Conservation (phyloP, 2,329 filamentous ascomycete species). For the Dactylellina cionopaga region DNA sequence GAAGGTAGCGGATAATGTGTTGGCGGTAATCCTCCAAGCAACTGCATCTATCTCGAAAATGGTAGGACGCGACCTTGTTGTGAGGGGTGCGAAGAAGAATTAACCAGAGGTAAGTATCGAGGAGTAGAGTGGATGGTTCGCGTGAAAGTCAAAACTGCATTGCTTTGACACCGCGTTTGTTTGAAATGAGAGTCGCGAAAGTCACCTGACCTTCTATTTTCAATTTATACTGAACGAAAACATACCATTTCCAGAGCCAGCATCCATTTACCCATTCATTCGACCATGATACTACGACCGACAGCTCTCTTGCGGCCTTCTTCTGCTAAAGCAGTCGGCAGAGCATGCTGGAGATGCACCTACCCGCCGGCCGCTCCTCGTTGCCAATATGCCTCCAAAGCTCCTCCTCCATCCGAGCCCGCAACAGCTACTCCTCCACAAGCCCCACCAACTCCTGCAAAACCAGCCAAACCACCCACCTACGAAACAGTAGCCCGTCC, state of each 20-base stretch:
- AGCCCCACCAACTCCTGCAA: constrained; percentile 8
- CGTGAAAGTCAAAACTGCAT: not conserved
- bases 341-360: constrained; percentile 29
- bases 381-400: constrained; percentile 31
- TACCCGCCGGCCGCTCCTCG: not conserved
- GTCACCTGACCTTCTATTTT: constrained; percentile 37
- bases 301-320: constrained; percentile 14
- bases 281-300: constrained; percentile 39
- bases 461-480: not conserved
- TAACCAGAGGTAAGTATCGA: not conserved
- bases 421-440: constrained; percentile 18
- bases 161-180: constrained; percentile 28
- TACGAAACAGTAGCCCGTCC: constrained; percentile 36
- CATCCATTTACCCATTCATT: not conserved
- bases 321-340: not conserved
- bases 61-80: constrained; percentile 5
- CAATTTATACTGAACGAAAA: constrained; percentile 9
- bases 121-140: constrained; percentile 4
- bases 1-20: not conserved
- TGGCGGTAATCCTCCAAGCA: not conserved
- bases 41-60: constrained; percentile 3
- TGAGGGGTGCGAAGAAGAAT: not conserved
- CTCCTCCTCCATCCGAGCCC: not conserved
- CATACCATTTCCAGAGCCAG: too few species aligned
- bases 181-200: constrained; percentile 27